Conservation (phyloP, 106 monocot species). For the Platanthera guangdongensis region DNA sequence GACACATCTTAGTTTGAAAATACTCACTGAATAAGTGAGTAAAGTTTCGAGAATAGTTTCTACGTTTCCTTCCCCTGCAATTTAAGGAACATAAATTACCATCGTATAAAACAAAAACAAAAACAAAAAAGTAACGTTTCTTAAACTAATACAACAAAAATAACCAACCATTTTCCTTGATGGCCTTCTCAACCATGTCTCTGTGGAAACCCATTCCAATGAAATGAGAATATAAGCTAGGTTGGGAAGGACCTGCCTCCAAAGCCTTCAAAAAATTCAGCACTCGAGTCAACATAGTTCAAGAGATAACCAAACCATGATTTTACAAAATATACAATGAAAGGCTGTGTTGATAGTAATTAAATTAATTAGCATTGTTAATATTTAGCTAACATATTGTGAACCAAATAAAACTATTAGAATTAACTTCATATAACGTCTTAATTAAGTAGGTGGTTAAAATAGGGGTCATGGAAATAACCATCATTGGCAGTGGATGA, state of each 20-base stretch:
- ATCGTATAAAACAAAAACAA: not conserved
- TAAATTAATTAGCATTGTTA: no score
- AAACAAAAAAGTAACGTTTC: not conserved
- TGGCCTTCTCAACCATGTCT: slow-evolving; percentile 12
- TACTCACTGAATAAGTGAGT: slow-evolving; percentile 5
- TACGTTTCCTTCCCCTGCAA: slow-evolving; percentile 7
- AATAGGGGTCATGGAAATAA: no score
- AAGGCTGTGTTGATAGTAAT: not conserved
- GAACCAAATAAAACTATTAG: no score
- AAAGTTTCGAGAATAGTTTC: slow-evolving; percentile 10
- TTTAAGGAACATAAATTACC: not conserved
- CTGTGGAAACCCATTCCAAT: slow-evolving; percentile 7
- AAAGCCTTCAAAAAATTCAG: slow-evolving; percentile 1
- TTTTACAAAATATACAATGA: not conserved
- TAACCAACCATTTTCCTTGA: slow-evolving; percentile 9
- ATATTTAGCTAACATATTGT: no score
- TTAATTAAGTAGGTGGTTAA: no score
- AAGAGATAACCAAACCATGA: not conserved
- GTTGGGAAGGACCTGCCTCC: slow-evolving; percentile 10
- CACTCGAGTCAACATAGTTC: not conserved
- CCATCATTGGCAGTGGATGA: no score
- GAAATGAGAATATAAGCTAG: slow-evolving; percentile 10
- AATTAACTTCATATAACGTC: no score
- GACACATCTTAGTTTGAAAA: not conserved
- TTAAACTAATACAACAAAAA: not conserved